Conservation (phyloP, 2,329 filamentous ascomycete species). For the Penicillium hordei region DNA sequence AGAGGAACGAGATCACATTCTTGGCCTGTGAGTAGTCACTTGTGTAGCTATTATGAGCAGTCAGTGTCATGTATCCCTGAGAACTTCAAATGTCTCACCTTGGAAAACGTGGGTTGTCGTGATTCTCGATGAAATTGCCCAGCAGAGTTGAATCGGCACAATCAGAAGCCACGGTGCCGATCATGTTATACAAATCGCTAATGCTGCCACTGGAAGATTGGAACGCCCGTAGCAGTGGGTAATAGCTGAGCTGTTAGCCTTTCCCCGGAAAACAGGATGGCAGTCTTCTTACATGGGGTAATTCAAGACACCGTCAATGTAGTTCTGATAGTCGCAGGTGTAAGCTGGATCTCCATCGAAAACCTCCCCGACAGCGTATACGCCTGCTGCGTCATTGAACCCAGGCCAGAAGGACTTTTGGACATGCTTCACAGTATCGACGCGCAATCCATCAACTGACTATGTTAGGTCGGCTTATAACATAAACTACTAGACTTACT, state of each 20-base stretch:
- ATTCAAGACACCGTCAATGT: constrained; percentile 50
- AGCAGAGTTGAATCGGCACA: constrained; percentile 51
- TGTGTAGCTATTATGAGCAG: constrained; percentile 25
- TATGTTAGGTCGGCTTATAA: background rate
- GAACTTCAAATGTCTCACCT: constrained; percentile 14
- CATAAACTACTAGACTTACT: constrained; percentile 46
- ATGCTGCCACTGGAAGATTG: constrained; percentile 37
- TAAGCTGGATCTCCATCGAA: constrained; percentile 42
- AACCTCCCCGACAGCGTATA: constrained; percentile 53
- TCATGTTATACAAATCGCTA: constrained; percentile 36
- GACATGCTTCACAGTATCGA: constrained; percentile 54
- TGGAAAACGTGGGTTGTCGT: constrained; percentile 60
- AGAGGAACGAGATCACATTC: constrained; percentile 61
- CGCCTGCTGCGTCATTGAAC: constrained; percentile 44
- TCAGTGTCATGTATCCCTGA: background rate
- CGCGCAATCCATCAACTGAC: constrained; percentile 52
- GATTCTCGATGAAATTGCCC: constrained; percentile 61
- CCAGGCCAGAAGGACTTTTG: constrained; percentile 47
- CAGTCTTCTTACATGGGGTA: constrained; percentile 41
- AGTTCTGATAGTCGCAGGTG: constrained; percentile 48
- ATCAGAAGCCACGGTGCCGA: constrained; percentile 32
- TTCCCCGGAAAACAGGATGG: constrained; percentile 39
- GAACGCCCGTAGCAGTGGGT: constrained; percentile 39
- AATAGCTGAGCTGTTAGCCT: constrained; percentile 49
- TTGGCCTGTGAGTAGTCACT: constrained; percentile 50